Evolutionary conservation across 139 green algal genomes (phyloP).

Genomic region (Limnomonas spitsbergensis): DNA sequence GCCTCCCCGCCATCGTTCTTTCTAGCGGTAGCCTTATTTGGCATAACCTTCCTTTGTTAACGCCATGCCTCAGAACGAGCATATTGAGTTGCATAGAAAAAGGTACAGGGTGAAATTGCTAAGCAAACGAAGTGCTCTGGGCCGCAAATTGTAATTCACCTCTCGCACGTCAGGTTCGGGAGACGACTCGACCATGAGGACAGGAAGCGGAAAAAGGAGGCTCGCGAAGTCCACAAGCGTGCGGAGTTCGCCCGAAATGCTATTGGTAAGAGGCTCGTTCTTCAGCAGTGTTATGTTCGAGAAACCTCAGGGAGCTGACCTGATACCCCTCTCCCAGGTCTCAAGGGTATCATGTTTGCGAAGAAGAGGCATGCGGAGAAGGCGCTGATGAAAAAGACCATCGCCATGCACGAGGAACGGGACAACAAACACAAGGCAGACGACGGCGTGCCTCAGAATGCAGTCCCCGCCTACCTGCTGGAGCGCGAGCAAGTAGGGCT

Average conservation of each 20-base stretch:
- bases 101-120: constrained; percentile 53
- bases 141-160: neutral
- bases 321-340: constrained; percentile 50
- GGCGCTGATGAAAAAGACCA: constrained; percentile 97
- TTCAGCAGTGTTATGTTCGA: too few species aligned
- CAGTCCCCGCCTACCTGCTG: constrained; percentile 95
- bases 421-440: constrained; percentile 91
- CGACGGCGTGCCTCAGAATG: constrained; percentile 78
- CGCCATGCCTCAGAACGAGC: constrained; percentile 98
- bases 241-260: constrained; percentile 76
- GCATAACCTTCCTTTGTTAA: too few species aligned
- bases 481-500: constrained; percentile 93
- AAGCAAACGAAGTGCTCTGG: neutral
- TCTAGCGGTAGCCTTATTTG: too few species aligned
- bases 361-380: constrained; percentile 98
- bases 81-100: constrained; percentile 97
- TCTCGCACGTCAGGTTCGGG: neutral
- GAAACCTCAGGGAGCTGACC: constrained; percentile 16
- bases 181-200: constrained; percentile 78
- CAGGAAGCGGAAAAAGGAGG: constrained; percentile 92
- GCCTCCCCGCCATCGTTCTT: too few species aligned
- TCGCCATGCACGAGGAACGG: constrained; percentile 95
- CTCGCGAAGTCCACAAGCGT: constrained; percentile 87
- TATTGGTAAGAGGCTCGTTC: constrained; percentile 63
- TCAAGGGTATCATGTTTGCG: constrained; percentile 96